Evolutionary conservation across 1,139 yeast species (phyloP).

Genomic region (Tardiomyces blankii): DNA sequence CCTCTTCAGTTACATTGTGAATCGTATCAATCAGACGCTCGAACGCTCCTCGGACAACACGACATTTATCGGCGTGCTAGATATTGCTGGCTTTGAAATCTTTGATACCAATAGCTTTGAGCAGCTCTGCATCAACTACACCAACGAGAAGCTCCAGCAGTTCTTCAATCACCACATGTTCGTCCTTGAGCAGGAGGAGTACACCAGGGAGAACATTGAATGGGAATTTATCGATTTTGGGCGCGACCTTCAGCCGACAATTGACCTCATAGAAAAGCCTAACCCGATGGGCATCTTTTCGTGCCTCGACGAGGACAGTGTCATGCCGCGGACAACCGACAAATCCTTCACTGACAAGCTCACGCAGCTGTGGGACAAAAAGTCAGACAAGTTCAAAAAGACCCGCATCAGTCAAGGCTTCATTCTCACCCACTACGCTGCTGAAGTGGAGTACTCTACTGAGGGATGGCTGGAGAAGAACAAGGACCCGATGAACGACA

Average conservation of each 20-base stretch:
- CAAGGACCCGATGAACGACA: constrained; percentile 84
- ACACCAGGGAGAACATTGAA: constrained; percentile 81
- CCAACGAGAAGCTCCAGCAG: constrained; percentile 93
- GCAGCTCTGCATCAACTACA: constrained; percentile 91
- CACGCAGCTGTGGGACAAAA: constrained; percentile 50
- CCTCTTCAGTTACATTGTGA: constrained; percentile 67
- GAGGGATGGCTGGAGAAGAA: constrained; percentile 94
- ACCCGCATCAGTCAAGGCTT: constrained; percentile 51
- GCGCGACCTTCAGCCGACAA: constrained; percentile 90
- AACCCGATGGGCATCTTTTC: constrained; percentile 81
- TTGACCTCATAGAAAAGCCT: constrained; percentile 73
- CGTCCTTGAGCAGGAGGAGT: constrained; percentile 93
- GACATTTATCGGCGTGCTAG: constrained; percentile 83
- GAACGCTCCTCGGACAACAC: constrained; percentile 28
- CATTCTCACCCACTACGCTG: constrained; percentile 86
- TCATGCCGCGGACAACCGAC: constrained; percentile 86
- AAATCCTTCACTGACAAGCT: constrained; percentile 73
- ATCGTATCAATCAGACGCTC: constrained; percentile 63
- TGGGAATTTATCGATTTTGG: constrained; percentile 98
- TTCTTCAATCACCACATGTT: constrained; percentile 97
- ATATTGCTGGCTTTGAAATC: constrained; percentile 96
- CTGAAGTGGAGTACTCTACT: constrained; percentile 83
- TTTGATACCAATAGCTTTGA: constrained; percentile 88
- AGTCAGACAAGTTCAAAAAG: constrained; percentile 50
- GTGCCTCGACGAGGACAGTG: constrained; percentile 87